A percentile compares a stretch with the other conserved stretches of the same genome.
Conservation (phyloP, 2,329 filamentous ascomycete genomes). For the Stagonosporopsis rhizophila region DNA sequence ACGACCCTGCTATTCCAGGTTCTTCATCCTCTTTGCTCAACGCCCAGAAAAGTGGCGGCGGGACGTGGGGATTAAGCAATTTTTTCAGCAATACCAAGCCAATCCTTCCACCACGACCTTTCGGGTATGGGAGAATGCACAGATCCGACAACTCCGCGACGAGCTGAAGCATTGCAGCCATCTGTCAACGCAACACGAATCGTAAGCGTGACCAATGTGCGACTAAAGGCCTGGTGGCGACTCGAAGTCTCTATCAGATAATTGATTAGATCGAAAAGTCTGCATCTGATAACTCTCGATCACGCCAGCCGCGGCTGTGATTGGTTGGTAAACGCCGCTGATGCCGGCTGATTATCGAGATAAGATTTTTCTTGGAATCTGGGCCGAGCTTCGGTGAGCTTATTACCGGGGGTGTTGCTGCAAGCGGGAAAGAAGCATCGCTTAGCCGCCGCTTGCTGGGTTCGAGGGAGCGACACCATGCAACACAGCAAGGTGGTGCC, state of each 20-base stretch:
- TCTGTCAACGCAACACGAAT: background rate
- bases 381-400: slow-evolving; percentile 33
- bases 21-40: background rate
- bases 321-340: slow-evolving; percentile 24
- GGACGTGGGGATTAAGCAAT: slow-evolving; percentile 19
- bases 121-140: background rate
- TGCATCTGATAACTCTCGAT: slow-evolving; percentile 35
- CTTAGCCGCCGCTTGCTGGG: slow-evolving; percentile 22
- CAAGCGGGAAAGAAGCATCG: slow-evolving; percentile 18
- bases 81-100: slow-evolving; percentile 16
- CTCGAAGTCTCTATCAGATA: slow-evolving; percentile 34
- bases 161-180: background rate
- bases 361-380: slow-evolving; percentile 29
- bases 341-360: slow-evolving; percentile 34
- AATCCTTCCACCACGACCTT: background rate
- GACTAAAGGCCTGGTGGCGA: slow-evolving; percentile 4
- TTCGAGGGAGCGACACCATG: slow-evolving; percentile 2
- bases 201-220: slow-evolving; percentile 3
- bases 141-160: background rate
- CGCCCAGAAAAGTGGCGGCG: slow-evolving; percentile 16
- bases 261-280: slow-evolving; percentile 39
- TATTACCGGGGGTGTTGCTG: slow-evolving; percentile 25
- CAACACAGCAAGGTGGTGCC: slow-evolving; percentile 18
- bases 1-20: background rate
- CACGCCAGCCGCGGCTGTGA: slow-evolving; percentile 10